Evolutionary conservation across 345 rosid species (phyloP), one percentile per base, ranked within the genome.

Genomic region (Salix caprea): DNA sequence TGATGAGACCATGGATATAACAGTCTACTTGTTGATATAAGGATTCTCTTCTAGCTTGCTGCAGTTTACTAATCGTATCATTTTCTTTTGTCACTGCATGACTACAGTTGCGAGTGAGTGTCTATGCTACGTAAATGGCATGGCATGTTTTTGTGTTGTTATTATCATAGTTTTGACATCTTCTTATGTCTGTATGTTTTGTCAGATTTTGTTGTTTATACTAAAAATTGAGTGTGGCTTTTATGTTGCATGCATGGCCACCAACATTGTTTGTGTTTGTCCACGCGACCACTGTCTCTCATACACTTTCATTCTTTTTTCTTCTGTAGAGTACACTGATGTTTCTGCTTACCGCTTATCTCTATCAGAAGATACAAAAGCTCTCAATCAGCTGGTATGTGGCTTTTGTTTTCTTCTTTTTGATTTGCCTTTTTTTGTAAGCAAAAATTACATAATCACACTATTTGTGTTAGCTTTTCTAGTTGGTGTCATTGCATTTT

Each of bases 311-410:
- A 19, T 68, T 19, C 36, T 28, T 69, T 74, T 54, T 34, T 40
- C 44, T 67, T 74, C 30, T 84, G 85, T 83, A 96, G 99, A 96
- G 80, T 96, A 93, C 61, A 89, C 89, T 76, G 98, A 96, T 88
- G 98, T 96, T 81, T 79, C 93, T 26, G 98, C 99, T 1, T 96
- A 90, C 56, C 90, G 97, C 23, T 79, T 94, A 76, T 96, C 99
- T 75, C 86, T 96, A 50, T 94, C 98, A 10, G 99, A 96, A 87
- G 99, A 96, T 83, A 96, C 98, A 48, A 96, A 94, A 82, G 99
- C 99, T 86, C 92, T 94, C 66, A 94, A 90, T 85, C 99, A 94
- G 88, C 87, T 96, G 92, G 99, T 93, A 84, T 83, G 69, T 74
- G 67, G 15, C 76, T 39, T 12, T 44, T 62, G 24, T 68, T 56